A percentile compares a stretch with the other conserved stretches of the same genome.
Evolutionary conservation across 495 filamentous ascomycete species (phyloP).

Genomic region (Hypoxylon cercidicola): DNA sequence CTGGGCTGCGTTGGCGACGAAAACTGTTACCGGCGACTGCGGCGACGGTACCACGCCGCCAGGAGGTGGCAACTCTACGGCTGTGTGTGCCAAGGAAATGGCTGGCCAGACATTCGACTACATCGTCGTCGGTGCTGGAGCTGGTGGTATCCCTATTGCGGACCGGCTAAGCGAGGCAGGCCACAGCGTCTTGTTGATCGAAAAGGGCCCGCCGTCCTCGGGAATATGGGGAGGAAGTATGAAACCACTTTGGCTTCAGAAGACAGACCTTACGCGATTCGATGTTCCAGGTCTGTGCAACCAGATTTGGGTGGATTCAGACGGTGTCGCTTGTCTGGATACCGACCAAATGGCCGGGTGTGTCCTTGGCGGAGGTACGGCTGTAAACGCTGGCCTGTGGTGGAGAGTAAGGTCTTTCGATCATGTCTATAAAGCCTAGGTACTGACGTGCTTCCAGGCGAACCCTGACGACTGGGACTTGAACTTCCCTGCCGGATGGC

Average conservation of each 20-base stretch:
- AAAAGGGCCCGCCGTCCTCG: conserved; percentile 74
- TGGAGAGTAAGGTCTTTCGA: conserved; percentile 56
- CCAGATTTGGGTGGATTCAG: conserved; percentile 72
- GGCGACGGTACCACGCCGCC: conserved; percentile 40
- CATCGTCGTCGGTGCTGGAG: conserved; percentile 73
- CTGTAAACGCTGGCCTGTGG: conserved; percentile 74
- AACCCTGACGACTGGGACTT: conserved; percentile 73
- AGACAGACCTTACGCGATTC: conserved; percentile 76
- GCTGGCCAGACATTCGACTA: conserved; percentile 68
- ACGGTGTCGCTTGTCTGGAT: conserved; percentile 73
- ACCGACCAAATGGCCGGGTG: conserved; percentile 81
- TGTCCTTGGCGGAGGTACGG: conserved; percentile 79
- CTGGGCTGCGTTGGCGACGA: conserved; percentile 59
- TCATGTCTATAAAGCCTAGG: background rate
- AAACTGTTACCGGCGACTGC: conserved; percentile 50
- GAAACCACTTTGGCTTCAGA: conserved; percentile 72
- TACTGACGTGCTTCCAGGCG: conserved; percentile 38
- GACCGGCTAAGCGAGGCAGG: conserved; percentile 78
- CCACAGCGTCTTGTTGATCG: conserved; percentile 82
- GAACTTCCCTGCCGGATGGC: conserved; percentile 80
- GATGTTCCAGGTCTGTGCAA: conserved; percentile 83
- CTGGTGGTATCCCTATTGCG: conserved; percentile 72
- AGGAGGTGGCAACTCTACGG: conserved; percentile 37
- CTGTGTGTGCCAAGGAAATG: conserved; percentile 52
- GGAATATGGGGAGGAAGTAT: conserved; percentile 67